phyloP scores from a whole-genome alignment of 331 rosid genomes.

The Spiraea crenata region DNA sequence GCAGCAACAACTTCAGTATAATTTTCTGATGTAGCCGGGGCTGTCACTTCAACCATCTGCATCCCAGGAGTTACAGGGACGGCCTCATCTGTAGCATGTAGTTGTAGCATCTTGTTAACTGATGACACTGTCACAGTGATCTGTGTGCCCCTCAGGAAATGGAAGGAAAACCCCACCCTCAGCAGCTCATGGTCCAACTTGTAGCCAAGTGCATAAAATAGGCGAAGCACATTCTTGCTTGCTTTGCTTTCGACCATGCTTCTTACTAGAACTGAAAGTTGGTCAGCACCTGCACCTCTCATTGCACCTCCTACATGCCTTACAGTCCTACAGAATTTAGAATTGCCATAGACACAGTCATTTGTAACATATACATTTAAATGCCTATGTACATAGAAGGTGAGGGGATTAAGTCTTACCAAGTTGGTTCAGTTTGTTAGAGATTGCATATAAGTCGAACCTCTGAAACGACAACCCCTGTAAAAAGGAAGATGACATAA shows the following conservation, averaged over 20 bases:
- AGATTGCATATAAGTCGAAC: constrained; percentile 82
- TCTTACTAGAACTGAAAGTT: constrained; percentile 85
- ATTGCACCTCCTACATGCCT: constrained; percentile 86
- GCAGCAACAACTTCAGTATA: constrained; percentile 71
- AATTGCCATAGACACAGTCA: not conserved
- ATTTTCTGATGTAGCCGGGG: constrained; percentile 82
- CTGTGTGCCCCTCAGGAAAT: constrained; percentile 65
- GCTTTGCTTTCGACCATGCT: constrained; percentile 85
- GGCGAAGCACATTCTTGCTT: constrained; percentile 80
- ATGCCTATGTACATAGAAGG: not conserved
- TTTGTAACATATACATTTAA: not conserved
- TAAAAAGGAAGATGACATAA: constrained; percentile 7
- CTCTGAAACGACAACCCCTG: constrained; percentile 77
- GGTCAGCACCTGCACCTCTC: constrained; percentile 98
- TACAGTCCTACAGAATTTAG: constrained; percentile 60
- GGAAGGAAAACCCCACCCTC: constrained; percentile 83
- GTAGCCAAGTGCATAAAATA: constrained; percentile 83
- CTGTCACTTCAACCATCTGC: constrained; percentile 90
- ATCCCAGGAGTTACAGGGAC: constrained; percentile 89
- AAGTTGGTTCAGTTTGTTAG: constrained; percentile 79
- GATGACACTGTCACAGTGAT: constrained; percentile 79
- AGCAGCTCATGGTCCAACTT: constrained; percentile 86
- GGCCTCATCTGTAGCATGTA: constrained; percentile 86
- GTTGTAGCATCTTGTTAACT: constrained; percentile 82
- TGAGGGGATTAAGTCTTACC: constrained; percentile 39